Evolutionary conservation across 2,329 filamentous ascomycete genomes (phyloP).

Genomic region (Claviceps purpurea): DNA sequence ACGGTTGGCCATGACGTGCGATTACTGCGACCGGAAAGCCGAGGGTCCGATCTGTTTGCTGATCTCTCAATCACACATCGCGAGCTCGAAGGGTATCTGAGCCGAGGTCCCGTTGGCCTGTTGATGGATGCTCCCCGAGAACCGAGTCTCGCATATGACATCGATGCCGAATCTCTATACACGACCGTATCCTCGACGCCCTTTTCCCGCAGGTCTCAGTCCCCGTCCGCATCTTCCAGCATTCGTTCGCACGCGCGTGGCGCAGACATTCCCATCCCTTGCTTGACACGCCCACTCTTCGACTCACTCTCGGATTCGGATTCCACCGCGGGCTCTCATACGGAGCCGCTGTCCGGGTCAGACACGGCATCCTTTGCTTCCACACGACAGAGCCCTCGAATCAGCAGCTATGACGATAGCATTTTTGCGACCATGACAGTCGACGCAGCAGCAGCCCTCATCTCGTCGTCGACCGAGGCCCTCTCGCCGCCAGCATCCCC

Average conservation of each 20-base stretch:
- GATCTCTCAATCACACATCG: constrained; percentile 7
- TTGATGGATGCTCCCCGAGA: not conserved
- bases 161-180: constrained; percentile 4
- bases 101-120: not conserved
- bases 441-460: constrained; percentile 5
- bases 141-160: constrained; percentile 1
- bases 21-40: constrained; percentile 1
- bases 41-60: constrained; percentile 7
- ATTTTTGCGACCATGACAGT: constrained; percentile 7
- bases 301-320: not conserved
- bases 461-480: constrained; percentile 3
- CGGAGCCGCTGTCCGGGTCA: not conserved
- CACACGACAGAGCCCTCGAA: not conserved
- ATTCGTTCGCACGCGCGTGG: not conserved
- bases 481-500: not conserved
- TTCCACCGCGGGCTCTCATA: not conserved
- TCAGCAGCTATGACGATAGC: constrained; percentile 5
- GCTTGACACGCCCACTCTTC: not conserved
- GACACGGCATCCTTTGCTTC: not conserved
- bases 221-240: not conserved
- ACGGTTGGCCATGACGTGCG: not conserved
- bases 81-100: constrained; percentile 8
- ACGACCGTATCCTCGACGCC: not conserved
- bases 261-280: not conserved
- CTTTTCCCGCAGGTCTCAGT: not conserved